Base-by-base conservation (phyloP, 2,329 filamentous ascomycete genomes). In the Neonectria faginata region DNA sequence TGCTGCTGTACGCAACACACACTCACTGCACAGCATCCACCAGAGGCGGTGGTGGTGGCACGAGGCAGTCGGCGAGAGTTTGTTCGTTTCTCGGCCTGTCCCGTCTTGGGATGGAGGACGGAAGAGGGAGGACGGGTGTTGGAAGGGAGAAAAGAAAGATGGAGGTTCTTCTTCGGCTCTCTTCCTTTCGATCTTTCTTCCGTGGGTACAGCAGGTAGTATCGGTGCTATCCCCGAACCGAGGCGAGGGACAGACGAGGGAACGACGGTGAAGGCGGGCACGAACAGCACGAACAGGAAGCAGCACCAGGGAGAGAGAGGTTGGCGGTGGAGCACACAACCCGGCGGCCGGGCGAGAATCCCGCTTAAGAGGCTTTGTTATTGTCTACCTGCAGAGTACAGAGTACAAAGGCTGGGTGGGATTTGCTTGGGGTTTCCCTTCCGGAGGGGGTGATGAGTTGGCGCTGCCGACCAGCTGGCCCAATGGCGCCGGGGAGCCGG, bases 381-480 rank as follows among this genome's bases (percentile, higher is more conserved):
- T 78, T 79, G 76, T 74, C 70, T 73, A 73, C 14, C 36, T 39
- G n/a, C 18, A 70, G 73, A 73, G 68, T 50, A n/a, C 18, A 70
- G 73, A 73, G 68, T 50, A 25, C 29, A 48, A 47, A 61, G 66
- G 66, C 66, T 65, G 62, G 62, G 62, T 65, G 62, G 62, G 62
- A 59, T 60, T 41, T 64, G 36, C 60, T 42, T 61, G 22, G 25
- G 25, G 31, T 47, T 47, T 31, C 22, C 41, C 27, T 10, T 33
- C 36, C 36, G 58, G 59, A 62, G 67, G 61, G 61, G 66, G 59
- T 79, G 78, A 79, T 80, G 78, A 76, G 78, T 69, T 80, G 78
- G 78, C 78, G 78, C 58, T 79, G 76, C 77, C 72, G 77, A 73
- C 67, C 70, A 70, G 69, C 70, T 75, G 69, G 71, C 66, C 78